A percentile compares a stretch with the other conserved stretches of the same genome.
These are phyloP conservation scores for Plasmopara muralis DNA, from an alignment of 352 stramenopile species.

Conservation along the genomic window DNA sequence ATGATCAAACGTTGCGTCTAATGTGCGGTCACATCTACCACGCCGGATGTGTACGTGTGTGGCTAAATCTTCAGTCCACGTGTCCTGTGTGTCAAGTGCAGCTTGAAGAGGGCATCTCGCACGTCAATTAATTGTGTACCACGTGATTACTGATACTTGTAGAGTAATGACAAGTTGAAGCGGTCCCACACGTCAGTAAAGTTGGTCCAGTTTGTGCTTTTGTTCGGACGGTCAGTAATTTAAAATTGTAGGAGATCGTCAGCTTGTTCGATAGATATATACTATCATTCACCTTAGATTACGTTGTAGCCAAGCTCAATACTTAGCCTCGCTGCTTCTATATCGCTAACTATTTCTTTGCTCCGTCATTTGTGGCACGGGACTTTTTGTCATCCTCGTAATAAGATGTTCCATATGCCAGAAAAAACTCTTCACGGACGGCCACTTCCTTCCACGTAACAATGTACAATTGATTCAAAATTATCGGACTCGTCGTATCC, in stretches of 20 bases:
- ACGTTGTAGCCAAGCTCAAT: conserved; percentile 25
- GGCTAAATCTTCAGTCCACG: conserved; percentile 59
- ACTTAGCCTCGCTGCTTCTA: conserved; percentile 26
- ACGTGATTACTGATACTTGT: conserved; percentile 3
- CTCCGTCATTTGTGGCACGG: conserved; percentile 20
- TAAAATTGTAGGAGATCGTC: background rate
- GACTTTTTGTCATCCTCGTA: conserved; percentile 82
- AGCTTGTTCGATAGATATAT: conserved; percentile 21
- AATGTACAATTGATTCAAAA: conserved; percentile 83
- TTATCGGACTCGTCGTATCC: conserved; percentile 68
- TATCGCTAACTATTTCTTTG: conserved; percentile 34
- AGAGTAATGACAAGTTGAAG: background rate
- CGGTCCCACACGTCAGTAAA: too few relatives aligned
- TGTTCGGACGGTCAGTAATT: background rate
- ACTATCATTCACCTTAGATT: conserved; percentile 32
- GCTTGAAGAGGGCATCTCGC: conserved; percentile 11
- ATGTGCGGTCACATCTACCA: conserved; percentile 66
- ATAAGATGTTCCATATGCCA: conserved; percentile 85
- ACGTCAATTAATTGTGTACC: background rate
- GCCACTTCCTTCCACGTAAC: conserved; percentile 85
- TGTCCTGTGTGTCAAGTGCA: conserved; percentile 60
- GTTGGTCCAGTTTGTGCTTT: background rate
- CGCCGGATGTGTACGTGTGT: conserved; percentile 54
- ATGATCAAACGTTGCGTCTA: conserved; percentile 41
- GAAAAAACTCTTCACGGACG: conserved; percentile 82